Conservation (phyloP, 2,329 filamentous ascomycete species). For the Colletotrichum aenigma region DNA sequence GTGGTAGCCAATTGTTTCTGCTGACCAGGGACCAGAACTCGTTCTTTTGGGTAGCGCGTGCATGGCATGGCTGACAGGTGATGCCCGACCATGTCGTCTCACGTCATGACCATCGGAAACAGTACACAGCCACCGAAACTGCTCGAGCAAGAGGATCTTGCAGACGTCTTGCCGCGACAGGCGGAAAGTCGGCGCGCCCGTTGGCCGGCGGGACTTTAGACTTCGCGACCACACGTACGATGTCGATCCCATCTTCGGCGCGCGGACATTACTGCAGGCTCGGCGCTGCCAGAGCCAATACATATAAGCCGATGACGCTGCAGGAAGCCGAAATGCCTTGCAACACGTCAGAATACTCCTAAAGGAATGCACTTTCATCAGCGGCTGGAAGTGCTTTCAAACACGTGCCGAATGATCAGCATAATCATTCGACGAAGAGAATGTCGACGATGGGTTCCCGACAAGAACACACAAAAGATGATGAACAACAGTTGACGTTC, state of each 20-base stretch:
- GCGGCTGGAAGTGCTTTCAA: neutral
- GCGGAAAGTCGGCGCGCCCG: neutral
- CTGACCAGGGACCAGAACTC: neutral
- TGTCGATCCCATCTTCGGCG: conserved; percentile 10
- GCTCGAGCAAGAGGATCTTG: conserved; percentile 10
- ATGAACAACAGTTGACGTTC: neutral
- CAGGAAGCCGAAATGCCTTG: neutral
- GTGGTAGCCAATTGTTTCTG: neutral
- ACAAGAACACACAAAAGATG: neutral
- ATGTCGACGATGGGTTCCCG: neutral
- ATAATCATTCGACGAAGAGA: neutral
- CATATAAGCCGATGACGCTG: neutral
- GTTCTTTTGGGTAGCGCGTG: neutral
- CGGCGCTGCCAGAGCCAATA: neutral
- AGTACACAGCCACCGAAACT: conserved; percentile 10
- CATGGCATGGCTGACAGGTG: neutral
- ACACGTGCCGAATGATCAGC: neutral
- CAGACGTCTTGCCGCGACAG: neutral
- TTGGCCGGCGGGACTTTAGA: neutral
- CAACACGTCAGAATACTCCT: neutral
- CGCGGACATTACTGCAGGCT: neutral
- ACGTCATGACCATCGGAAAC: conserved; percentile 10
- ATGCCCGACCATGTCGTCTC: neutral
- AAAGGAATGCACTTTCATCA: neutral
- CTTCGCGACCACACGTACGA: neutral